Base-by-base conservation (phyloP, 441 rosid species). In the Mallotus repandus region DNA sequence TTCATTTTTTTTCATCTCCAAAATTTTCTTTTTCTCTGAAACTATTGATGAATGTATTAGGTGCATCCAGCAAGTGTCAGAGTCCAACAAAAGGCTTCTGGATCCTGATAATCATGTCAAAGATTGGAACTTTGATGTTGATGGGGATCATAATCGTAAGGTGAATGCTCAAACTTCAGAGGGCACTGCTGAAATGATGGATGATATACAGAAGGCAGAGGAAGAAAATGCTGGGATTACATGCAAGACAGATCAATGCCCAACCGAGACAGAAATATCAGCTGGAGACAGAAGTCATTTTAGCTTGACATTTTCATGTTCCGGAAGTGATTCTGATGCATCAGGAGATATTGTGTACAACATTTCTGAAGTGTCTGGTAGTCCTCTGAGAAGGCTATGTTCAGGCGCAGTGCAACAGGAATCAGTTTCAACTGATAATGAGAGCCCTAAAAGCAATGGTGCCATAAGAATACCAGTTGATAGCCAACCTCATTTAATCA, bases 301-400 rank as follows among this genome's bases (percentile, higher is more conserved):
- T 74, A 79, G 82, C 79, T 84, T 79, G 59, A 72, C 78, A 64
- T 57, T 81, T 53, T 87, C 92, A 15, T 79, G 56, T 71, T 86
- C 84, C 78, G 85, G 45, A 74, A 83, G 82, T 50, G 83, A 77
- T 69, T 76, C 66, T 66, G 84, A 84, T 69, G 77, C 79, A 77
- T 84, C 81, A 18, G 70, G 72, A 71, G 83, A 71, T 45, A 76
- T 81, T 56, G 59, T 76, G 71, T 48, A 60, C 73, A 74, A 52
- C 80, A 81, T 58, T 72, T 75, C 69, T 25, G 52, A 67, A 62
- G 79, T 66, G 72, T 77, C 77, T 61, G 70, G 6, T 68, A 66
- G 63, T 81, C 78, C 74, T 46, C 72, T 71, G 45, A 81, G 73
- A 75, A 79, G 77, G 72, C 70, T 54, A 43, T 46, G 72, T 78